Evolutionary conservation across 768 basidiomycete species (phyloP).

Genomic region (Boletus vinaceobasis): DNA sequence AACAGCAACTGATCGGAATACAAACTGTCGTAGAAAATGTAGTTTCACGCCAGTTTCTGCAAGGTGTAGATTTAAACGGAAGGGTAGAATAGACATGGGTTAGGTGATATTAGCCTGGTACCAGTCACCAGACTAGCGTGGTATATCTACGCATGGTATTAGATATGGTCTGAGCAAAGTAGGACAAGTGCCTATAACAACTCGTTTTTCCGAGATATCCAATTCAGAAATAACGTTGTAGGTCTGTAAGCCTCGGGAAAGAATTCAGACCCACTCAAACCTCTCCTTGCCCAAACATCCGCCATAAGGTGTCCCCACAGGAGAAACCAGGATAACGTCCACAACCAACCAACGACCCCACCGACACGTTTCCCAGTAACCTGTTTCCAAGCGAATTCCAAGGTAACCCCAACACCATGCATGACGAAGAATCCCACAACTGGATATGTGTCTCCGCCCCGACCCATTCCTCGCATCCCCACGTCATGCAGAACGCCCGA

Average conservation of each 20-base stretch:
- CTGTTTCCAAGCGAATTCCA: conserved; percentile 47
- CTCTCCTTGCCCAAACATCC: conserved; percentile 37
- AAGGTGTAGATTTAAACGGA: no score
- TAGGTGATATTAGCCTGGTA: no score
- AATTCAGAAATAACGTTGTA: conserved; percentile 9
- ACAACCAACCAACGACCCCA: conserved; percentile 49
- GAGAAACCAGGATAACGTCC: conserved; percentile 48
- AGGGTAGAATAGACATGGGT: no score
- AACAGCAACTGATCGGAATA: background rate
- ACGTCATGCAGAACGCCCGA: conserved; percentile 61
- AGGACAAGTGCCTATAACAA: background rate
- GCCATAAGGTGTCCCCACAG: conserved; percentile 46
- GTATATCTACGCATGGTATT: background rate
- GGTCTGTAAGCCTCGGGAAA: conserved; percentile 20
- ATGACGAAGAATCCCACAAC: conserved; percentile 55
- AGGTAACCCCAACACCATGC: conserved; percentile 49
- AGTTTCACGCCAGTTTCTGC: background rate
- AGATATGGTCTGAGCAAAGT: background rate
- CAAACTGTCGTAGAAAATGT: background rate
- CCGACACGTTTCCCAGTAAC: conserved; percentile 44
- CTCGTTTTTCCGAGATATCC: background rate
- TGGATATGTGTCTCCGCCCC: conserved; percentile 42
- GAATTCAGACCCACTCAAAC: conserved; percentile 16
- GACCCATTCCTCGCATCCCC: conserved; percentile 56
- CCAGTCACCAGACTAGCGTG: no score